phyloP scores from a whole-genome alignment of 2,329 filamentous ascomycete genomes.

The Metarhizium humberi region DNA sequence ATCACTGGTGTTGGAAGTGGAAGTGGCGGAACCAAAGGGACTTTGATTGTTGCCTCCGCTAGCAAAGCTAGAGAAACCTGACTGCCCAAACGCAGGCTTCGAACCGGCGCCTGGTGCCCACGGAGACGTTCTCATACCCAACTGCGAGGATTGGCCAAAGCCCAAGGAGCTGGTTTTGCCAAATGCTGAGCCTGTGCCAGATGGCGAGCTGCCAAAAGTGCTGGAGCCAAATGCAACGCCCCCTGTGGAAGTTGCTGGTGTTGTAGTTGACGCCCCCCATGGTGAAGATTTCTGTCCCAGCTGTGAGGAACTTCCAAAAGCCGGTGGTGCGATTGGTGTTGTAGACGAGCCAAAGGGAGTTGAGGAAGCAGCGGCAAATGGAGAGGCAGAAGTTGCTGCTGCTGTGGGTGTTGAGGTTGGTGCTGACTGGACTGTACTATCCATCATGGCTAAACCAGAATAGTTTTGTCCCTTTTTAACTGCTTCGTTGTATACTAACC shows the following conservation, averaged over 20 bases:
- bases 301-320: slow-evolving; percentile 38
- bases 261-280: slow-evolving; percentile 33
- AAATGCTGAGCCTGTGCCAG: slow-evolving; percentile 35
- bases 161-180: slow-evolving; percentile 37
- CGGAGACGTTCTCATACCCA: slow-evolving; percentile 41
- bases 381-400: slow-evolving; percentile 19
- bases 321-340: slow-evolving; percentile 22
- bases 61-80: slow-evolving; percentile 35
- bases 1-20: slow-evolving; percentile 1
- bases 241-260: slow-evolving; percentile 20
- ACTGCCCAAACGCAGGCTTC: slow-evolving; percentile 44
- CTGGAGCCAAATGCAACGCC: slow-evolving; percentile 34
- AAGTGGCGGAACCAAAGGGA: slow-evolving; percentile 27
- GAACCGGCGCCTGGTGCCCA: slow-evolving; percentile 33
- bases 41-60: slow-evolving; percentile 23
- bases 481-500: slow-evolving; percentile 84
- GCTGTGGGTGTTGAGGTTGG: slow-evolving; percentile 20
- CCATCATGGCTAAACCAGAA: slow-evolving; percentile 52
- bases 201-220: slow-evolving; percentile 29
- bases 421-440: slow-evolving; percentile 22
- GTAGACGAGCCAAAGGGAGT: slow-evolving; percentile 34
- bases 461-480: slow-evolving; percentile 67
- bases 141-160: slow-evolving; percentile 43
- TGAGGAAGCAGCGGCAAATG: slow-evolving; percentile 18
- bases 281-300: slow-evolving; percentile 43